These are phyloP conservation scores for Colletotrichum salicis DNA, from an alignment of 2,329 filamentous ascomycete species.

Conservation along the genomic window DNA sequence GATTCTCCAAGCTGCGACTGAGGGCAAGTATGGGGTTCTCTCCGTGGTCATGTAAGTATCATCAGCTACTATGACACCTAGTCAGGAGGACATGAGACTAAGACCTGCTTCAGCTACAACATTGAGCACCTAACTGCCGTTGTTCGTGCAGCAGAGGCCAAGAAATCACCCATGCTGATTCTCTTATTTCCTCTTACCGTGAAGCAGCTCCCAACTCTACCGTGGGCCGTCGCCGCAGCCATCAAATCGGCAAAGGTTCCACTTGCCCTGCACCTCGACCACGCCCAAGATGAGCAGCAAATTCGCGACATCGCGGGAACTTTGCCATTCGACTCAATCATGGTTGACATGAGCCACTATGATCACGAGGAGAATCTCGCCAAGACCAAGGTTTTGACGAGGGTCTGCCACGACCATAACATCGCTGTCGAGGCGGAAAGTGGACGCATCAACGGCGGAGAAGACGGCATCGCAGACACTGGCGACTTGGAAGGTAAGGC, in stretches of 20 bases:
- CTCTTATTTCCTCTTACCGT: constrained; percentile 64
- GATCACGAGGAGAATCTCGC: constrained; percentile 76
- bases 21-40: constrained; percentile 65
- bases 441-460: constrained; percentile 70
- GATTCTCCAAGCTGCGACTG: constrained; percentile 62
- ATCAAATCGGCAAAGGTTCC: constrained; percentile 23
- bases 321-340: constrained; percentile 75
- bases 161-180: constrained; percentile 73
- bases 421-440: constrained; percentile 77
- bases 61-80: not conserved
- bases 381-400: constrained; percentile 68
- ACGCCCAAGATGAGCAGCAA: constrained; percentile 69
- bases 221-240: constrained; percentile 64
- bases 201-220: constrained; percentile 42
- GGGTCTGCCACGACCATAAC: constrained; percentile 69
- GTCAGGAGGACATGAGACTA: not conserved
- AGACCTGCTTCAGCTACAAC: constrained; percentile 73
- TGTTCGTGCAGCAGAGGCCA: constrained; percentile 74
- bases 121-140: constrained; percentile 76
- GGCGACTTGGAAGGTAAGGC: constrained; percentile 53
- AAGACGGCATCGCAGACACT: constrained; percentile 77
- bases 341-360: constrained; percentile 82
- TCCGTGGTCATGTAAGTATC: constrained; percentile 57
- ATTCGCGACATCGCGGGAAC: constrained; percentile 64
- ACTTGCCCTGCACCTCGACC: constrained; percentile 69